Base-by-base conservation (phyloP, 768 basidiomycete species). In the Russula abietina region DNA sequence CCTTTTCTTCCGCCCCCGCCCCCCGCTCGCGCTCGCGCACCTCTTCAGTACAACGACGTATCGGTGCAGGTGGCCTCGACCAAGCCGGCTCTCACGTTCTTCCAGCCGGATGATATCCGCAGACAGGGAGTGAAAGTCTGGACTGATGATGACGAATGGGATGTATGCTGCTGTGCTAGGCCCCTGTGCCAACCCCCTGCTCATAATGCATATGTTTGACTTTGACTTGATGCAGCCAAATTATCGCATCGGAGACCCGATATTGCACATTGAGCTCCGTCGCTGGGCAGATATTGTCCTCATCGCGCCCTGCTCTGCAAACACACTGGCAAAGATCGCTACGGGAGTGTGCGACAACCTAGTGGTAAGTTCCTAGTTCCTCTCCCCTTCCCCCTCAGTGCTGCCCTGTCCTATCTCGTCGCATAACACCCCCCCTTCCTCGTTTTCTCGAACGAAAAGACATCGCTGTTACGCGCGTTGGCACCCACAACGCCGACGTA, bases 271-370 rank as follows among this genome's bases (percentile, higher is more conserved):
- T 60, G 94, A 99, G 75, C 84, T 97, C 2, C 76, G 93, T 38
- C 78, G 87, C 59, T 98, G 97, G 97, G 94, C 96, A 50, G 94
- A 99, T 70, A 75, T 98, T 55, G 94, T 98, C 55, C 86, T 99
- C 53, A 82, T 99, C 54, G 93, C 93, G 0, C 97, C 97, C 0
- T 98, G 94, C 70, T 94, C 93, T 0, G 95, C 96, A n/a, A 98
- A 97, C 73, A 95, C 93, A 1, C 82, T 99, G 22, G 84, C 93
- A 10, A 98, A 98, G 75, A 88, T 99, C 57, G 89, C 93, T 0
- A 80, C 84, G 48, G 95, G 97, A 0, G 68, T 85, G 0, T 97
- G 93, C 70, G 96, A 98, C 70, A 96, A 98, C 71, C 83, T 97
- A 50, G 86, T 80, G n/a, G 90, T 91, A 65, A 52, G 81, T 66